Base-by-base conservation (phyloP, 371 early-diverging fungal genomes). In the Actinomortierella wolfii region DNA sequence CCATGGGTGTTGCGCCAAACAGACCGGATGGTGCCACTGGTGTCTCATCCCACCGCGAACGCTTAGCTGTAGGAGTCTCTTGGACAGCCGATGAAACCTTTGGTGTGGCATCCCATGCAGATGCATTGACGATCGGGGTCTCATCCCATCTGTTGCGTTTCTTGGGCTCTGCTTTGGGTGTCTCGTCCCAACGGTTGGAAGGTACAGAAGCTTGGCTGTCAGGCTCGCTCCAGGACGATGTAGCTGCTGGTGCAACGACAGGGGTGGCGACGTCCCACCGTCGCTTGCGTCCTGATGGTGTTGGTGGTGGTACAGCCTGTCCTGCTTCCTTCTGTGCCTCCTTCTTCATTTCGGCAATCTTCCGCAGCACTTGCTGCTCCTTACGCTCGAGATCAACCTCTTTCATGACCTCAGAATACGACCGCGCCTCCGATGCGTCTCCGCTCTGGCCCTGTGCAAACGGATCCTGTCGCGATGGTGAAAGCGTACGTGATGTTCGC, bases 191-290 rank as follows among this genome's bases (percentile, higher is more conserved):
- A 43, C 83, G 66, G 58, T 70, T 66, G 17, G 64, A 64, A 7
- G 77, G 60, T 18, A 56, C 61, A 4, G 64, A 52, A 2, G 56
- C 75, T 39, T 77, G 71, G 2, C 81, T 83, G 34, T 83, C 84
- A 8, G 84, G 80, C 42, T 86, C 83, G 48, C 83, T 79, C 89
- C 90, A 91, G 51, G 88, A 82, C 2, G 89, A 88, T 25, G 81
- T 80, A 15, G 68, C 61, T 29, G 75, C 71, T 9, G 73, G 63
- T 0, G 76, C 54, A 49, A 77, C 81, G 8, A 75, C 87, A 0
- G 94, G 89, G n/a, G 91, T 91, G 13, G 87, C 88, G 4, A 90
- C 86, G 67, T 95, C 96, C 95, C 95, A 96, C 61, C 94, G 82
- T 67, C 95, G 80, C 68, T 92, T 92, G 60, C 84, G 50, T 82